These are phyloP conservation scores for Diplocarpon mali DNA, from an alignment of 2,329 filamentous ascomycete species.

Conservation along the genomic window DNA sequence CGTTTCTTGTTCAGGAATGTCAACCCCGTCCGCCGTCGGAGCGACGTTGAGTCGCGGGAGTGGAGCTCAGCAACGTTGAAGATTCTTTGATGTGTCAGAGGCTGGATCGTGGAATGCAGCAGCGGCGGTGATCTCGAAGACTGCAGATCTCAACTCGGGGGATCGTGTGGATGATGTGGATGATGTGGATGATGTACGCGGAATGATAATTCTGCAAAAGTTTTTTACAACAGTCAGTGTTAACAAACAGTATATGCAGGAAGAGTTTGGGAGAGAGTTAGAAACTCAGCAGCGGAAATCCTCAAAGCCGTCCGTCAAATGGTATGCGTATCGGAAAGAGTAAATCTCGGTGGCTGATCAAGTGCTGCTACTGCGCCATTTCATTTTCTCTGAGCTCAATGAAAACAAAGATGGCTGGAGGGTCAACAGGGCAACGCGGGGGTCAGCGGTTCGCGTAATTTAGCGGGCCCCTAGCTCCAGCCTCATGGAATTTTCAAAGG, in stretches of 20 bases:
- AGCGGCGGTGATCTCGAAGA: not conserved
- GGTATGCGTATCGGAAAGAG: not conserved
- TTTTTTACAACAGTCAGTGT: not conserved
- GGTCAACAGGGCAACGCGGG: no score
- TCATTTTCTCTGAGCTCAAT: not conserved
- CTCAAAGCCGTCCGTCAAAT: not conserved
- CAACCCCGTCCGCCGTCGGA: conserved; percentile 26
- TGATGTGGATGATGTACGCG: not conserved
- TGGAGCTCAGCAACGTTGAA: conserved; percentile 24
- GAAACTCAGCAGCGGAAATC: not conserved
- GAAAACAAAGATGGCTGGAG: not conserved
- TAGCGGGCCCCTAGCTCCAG: no score
- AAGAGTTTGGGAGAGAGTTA: not conserved
- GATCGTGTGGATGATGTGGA: not conserved
- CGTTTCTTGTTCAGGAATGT: conserved; percentile 17
- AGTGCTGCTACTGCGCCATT: not conserved
- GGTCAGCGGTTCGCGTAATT: no score
- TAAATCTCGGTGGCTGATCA: not conserved
- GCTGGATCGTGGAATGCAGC: no score
- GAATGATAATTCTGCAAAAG: not conserved
- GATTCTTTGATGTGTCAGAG: conserved; percentile 10
- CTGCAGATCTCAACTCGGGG: not conserved
- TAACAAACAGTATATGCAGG: not conserved
- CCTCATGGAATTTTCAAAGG: no score
- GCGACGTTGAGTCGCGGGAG: conserved; percentile 25